phyloP scores from a whole-genome alignment of 176 grass and related monocot species.

The Elymus sibiricus region DNA sequence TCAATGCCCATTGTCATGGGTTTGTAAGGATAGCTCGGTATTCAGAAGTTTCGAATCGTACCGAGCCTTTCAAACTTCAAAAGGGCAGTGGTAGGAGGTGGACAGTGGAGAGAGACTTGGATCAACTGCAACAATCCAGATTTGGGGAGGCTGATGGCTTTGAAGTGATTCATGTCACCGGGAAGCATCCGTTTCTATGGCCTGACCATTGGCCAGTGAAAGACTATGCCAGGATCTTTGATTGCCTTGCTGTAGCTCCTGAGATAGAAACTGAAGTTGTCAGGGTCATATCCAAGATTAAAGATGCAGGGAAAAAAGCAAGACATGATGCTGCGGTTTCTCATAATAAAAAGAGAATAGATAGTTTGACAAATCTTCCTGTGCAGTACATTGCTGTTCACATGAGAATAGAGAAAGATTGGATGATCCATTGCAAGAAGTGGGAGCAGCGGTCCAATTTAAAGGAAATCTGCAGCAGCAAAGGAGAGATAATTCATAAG shows the following conservation, averaged over 20 bases:
- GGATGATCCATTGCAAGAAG: slow-evolving; percentile 99
- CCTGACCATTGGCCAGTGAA: slow-evolving; percentile 91
- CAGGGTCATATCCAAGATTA: slow-evolving; percentile 92
- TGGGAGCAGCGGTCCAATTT: slow-evolving; percentile 68
- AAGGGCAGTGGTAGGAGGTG: slow-evolving; percentile 94
- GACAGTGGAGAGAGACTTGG: slow-evolving; percentile 85
- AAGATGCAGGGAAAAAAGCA: slow-evolving; percentile 48
- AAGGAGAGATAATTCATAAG: slow-evolving; percentile 87
- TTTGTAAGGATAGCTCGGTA: slow-evolving; percentile 79
- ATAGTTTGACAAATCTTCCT: neutral
- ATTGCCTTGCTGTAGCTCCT: slow-evolving; percentile 67
- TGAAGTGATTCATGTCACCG: slow-evolving; percentile 72
- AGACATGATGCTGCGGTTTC: slow-evolving; percentile 42
- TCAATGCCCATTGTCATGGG: slow-evolving; percentile 66
- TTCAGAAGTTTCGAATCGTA: slow-evolving; percentile 73
- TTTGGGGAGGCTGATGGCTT: slow-evolving; percentile 36
- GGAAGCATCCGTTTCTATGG: slow-evolving; percentile 95
- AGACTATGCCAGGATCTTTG: slow-evolving; percentile 80
- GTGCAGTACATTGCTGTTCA: slow-evolving; percentile 87
- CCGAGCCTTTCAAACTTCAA: slow-evolving; percentile 51
- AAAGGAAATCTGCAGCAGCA: slow-evolving; percentile 92
- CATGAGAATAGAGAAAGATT: slow-evolving; percentile 99
- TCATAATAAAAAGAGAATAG: slow-evolving; percentile 33
- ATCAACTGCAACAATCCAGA: slow-evolving; percentile 65
- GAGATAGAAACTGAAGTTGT: slow-evolving; percentile 83